Evolutionary conservation across 768 basidiomycete species (phyloP), one percentile per base, ranked within the genome.

Genomic region (Lyophyllum shimeji): DNA sequence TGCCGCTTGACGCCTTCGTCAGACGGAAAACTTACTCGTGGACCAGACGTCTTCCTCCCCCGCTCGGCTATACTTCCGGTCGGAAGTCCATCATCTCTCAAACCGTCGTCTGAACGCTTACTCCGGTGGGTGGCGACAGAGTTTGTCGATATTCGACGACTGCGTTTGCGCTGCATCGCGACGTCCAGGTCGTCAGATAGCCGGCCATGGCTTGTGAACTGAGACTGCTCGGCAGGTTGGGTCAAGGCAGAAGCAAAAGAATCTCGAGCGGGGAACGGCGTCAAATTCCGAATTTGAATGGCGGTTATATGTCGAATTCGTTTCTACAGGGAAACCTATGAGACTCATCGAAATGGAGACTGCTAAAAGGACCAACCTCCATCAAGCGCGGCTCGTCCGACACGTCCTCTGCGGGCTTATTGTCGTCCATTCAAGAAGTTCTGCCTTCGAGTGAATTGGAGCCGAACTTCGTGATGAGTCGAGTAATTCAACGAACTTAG

Each of bases 211-310:
- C 78, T 65, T 1, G 77, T 81, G 60, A 85, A 83, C 59, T 87
- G 85, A 2, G 84, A 73, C 53, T 81, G 79, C 64, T 83, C 81
- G 9, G 82, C 76, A 11, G 89, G 87, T 63, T 87, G 84, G 17
- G 79, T 75, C 50, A 93, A 76, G 18, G 90, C 89, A 21, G 89
- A 87, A 18, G 90, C 84, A 59, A 90, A 78, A 6, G 85, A 79
- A 68, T 93, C 90, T 33, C 91, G 84, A 50, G 83, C 82, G 31
- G 90, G 90, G 67, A 90, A 93, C 1, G 89, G 89, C n/a, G 91
- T 89, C 34, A 93, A 74, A 67, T 93, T 93, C 59, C 85, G 82
- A 61, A 93, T 77, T 72, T 91, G 87, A 47, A 93, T 74, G 42
- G 82, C 77, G 54, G 82, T 78, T 55, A 93, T 78, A 72, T 93